These are phyloP conservation scores for Mallotus japonicus DNA, from an alignment of 441 rosid genomes.

Conservation along the genomic window DNA sequence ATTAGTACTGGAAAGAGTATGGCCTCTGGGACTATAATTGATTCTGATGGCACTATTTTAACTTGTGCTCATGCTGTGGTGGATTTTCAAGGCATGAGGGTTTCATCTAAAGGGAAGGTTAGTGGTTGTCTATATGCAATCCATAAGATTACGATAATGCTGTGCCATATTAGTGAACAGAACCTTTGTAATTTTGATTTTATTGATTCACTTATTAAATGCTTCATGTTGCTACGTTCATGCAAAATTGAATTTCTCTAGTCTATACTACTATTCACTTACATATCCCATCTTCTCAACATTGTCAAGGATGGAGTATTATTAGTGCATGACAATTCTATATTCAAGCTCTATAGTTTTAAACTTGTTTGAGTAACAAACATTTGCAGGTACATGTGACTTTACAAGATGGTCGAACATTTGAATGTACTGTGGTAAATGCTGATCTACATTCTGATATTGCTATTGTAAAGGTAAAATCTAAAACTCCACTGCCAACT, in stretches of 20 bases:
- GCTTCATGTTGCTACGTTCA: not conserved
- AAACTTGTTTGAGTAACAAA: not conserved
- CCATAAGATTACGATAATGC: not conserved
- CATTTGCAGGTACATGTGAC: slow-evolving; percentile 72
- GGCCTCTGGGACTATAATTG: slow-evolving; percentile 87
- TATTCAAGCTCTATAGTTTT: not conserved
- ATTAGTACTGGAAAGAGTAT: slow-evolving; percentile 47
- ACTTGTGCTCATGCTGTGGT: slow-evolving; percentile 87
- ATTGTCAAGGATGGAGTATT: not conserved
- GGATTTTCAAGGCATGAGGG: slow-evolving; percentile 47
- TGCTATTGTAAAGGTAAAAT: slow-evolving; percentile 78
- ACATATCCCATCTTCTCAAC: not conserved
- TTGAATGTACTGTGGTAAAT: slow-evolving; percentile 71
- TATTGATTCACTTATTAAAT: not conserved
- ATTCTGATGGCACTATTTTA: slow-evolving; percentile 69
- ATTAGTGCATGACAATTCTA: not conserved
- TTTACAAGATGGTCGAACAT: slow-evolving; percentile 87
- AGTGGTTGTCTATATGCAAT: slow-evolving; percentile 13
- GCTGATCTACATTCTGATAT: slow-evolving; percentile 87
- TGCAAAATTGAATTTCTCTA: not conserved
- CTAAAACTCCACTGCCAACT: slow-evolving; percentile 68
- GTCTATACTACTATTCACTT: not conserved
- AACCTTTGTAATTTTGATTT: not conserved
- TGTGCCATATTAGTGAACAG: not conserved
- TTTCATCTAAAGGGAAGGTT: slow-evolving; percentile 65